Evolutionary conservation across 371 early-diverging fungal genomes (phyloP).

Genomic region (Mucor irregularis): DNA sequence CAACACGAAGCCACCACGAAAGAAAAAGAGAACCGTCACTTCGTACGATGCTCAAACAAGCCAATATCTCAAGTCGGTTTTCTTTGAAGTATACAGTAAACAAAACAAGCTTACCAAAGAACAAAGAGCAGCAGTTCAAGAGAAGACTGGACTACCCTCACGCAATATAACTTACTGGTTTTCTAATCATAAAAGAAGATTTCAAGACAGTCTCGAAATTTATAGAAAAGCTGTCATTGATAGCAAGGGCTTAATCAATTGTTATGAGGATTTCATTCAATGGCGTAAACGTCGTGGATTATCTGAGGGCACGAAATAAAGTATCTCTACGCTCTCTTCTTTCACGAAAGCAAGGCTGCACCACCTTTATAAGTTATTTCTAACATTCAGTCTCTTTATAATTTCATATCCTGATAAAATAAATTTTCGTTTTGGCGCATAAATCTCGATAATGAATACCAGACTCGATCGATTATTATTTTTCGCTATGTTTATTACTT

Average conservation of each 20-base stretch:
- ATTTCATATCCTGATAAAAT: too few species aligned
- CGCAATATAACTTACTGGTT: constrained; percentile 53
- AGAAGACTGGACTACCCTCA: constrained; percentile 31
- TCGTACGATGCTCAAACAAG: constrained; percentile 44
- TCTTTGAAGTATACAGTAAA: constrained; percentile 40
- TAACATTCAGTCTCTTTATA: too few species aligned
- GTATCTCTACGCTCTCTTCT: too few species aligned
- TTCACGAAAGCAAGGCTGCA: too few species aligned
- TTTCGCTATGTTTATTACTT: too few species aligned
- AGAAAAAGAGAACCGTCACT: constrained; percentile 34
- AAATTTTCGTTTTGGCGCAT: too few species aligned
- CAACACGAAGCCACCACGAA: background rate
- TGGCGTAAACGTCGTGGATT: constrained; percentile 14
- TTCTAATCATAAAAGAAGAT: constrained; percentile 44
- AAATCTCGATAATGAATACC: too few species aligned
- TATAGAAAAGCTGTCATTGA: constrained; percentile 9
- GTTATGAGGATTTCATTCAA: constrained; percentile 29
- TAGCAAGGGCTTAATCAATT: constrained; percentile 2
- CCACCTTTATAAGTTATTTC: too few species aligned
- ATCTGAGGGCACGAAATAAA: too few species aligned
- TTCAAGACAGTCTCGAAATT: constrained; percentile 8
- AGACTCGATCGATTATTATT: too few species aligned
- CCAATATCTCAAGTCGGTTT: constrained; percentile 37
- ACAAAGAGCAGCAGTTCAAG: constrained; percentile 27
- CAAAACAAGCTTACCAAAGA: constrained; percentile 34